Conservation (phyloP, 208 protist genomes). For the Leishmania turanica region DNA sequence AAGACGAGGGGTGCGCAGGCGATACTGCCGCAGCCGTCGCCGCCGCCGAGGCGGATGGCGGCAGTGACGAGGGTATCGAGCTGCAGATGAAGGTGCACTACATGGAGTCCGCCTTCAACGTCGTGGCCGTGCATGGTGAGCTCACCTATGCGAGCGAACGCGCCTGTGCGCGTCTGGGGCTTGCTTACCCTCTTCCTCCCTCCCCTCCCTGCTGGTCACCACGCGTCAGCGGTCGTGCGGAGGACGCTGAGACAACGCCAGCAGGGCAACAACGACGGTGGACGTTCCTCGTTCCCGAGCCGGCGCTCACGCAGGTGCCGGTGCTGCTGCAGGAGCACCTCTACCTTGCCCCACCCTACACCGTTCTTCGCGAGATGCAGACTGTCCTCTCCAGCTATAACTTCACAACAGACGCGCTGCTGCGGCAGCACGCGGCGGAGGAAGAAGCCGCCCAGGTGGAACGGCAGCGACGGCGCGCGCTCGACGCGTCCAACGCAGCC, state of each 20-base stretch:
- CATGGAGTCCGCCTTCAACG: slow-evolving; percentile 36
- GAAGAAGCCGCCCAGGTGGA: background rate
- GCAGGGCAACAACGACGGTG: slow-evolving; percentile 22
- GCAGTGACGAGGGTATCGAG: slow-evolving; percentile 18
- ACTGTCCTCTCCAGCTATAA: slow-evolving; percentile 58
- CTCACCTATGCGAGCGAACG: slow-evolving; percentile 24
- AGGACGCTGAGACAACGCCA: background rate
- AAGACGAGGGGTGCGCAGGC: background rate
- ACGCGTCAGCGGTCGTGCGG: background rate
- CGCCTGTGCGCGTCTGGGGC: slow-evolving; percentile 23
- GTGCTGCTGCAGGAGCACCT: slow-evolving; percentile 45
- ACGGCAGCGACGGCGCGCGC: background rate
- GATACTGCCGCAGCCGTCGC: background rate
- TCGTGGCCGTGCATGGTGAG: slow-evolving; percentile 32
- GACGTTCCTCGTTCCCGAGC: slow-evolving; percentile 50
- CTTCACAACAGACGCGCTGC: slow-evolving; percentile 55
- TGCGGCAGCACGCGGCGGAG: slow-evolving; percentile 23
- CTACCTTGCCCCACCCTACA: slow-evolving; percentile 61
- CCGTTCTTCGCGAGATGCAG: slow-evolving; percentile 32
- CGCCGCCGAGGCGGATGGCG: background rate
- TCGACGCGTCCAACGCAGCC: background rate
- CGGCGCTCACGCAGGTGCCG: slow-evolving; percentile 36
- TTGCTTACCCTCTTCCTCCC: background rate
- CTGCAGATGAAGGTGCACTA: slow-evolving; percentile 31
- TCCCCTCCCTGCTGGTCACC: background rate